Evolutionary conservation across 2,329 filamentous ascomycete genomes (phyloP).

Genomic region (Exophiala spinifera): DNA sequence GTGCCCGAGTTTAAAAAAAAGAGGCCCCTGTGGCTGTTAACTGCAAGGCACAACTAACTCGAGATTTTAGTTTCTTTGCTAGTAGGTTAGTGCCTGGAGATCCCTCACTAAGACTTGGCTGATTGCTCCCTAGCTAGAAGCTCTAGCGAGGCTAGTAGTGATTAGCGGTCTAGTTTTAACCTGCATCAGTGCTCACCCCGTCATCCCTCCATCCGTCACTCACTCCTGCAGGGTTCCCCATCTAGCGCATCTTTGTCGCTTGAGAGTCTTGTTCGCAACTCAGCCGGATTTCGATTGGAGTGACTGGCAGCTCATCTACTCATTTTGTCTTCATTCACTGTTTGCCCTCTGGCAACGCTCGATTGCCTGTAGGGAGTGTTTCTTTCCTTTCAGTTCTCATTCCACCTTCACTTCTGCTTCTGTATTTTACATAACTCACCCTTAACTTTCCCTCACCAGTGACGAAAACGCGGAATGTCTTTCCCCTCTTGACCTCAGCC

Average conservation of each 20-base stretch:
- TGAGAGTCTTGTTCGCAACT: neutral
- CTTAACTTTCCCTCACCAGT: neutral
- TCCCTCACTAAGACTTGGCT: no score
- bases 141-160: no score
- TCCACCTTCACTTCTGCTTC: constrained; percentile 11
- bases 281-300: constrained; percentile 1
- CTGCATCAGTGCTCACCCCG: no score
- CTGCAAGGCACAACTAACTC: neutral
- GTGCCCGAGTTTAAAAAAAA: no score
- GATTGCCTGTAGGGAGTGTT: neutral
- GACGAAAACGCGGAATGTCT: neutral
- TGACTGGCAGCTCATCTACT: neutral
- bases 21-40: no score
- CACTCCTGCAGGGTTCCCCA: no score
- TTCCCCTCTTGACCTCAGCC: neutral
- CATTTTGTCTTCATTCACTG: neutral
- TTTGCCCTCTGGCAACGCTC: constrained; percentile 2
- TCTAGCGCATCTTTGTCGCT: no score
- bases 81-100: no score
- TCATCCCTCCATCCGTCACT: no score
- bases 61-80: neutral
- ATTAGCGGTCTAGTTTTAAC: no score
- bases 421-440: constrained; percentile 4
- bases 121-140: no score
- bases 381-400: neutral